Evolutionary conservation across 768 basidiomycete genomes (phyloP).

Genomic region (Lentinula edodes): DNA sequence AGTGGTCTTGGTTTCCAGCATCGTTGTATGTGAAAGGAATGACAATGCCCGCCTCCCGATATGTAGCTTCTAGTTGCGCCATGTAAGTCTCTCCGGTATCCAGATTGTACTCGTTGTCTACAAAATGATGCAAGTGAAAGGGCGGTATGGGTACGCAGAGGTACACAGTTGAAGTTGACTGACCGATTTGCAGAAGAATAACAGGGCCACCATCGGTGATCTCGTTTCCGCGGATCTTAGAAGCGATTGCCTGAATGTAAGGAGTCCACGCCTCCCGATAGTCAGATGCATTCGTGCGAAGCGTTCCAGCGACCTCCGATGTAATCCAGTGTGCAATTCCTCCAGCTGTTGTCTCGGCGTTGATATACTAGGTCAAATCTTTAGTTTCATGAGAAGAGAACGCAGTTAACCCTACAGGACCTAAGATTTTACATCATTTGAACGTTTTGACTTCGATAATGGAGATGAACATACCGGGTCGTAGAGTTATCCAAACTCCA

Average conservation of each 20-base stretch:
- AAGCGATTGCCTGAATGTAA: conserved; percentile 44
- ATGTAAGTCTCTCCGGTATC: conserved; percentile 49
- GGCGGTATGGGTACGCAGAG: too few relatives aligned
- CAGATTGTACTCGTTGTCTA: conserved; percentile 77
- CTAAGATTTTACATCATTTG: too few relatives aligned
- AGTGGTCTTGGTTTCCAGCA: conserved; percentile 48
- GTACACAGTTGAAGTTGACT: neutral
- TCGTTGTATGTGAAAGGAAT: conserved; percentile 77
- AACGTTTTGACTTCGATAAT: too few relatives aligned
- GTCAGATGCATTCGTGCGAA: conserved; percentile 50
- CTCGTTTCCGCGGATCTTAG: conserved; percentile 37
- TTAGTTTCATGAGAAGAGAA: too few relatives aligned
- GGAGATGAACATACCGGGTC: conserved; percentile 35
- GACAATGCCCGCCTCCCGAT: conserved; percentile 49
- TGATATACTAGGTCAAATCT: conserved; percentile 30
- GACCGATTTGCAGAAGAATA: conserved; percentile 29
- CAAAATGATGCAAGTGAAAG: neutral
- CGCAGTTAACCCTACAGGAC: neutral
- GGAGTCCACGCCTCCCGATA: conserved; percentile 45
- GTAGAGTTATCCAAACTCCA: conserved; percentile 52
- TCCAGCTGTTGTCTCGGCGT: conserved; percentile 54
- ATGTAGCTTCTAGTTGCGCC: conserved; percentile 49
- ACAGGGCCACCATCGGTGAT: conserved; percentile 49
- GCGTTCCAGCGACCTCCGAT: conserved; percentile 36
- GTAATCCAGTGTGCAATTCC: conserved; percentile 55